These are phyloP conservation scores for Venturia carpophila DNA, from an alignment of 2,329 filamentous ascomycete genomes.

Conservation along the genomic window DNA sequence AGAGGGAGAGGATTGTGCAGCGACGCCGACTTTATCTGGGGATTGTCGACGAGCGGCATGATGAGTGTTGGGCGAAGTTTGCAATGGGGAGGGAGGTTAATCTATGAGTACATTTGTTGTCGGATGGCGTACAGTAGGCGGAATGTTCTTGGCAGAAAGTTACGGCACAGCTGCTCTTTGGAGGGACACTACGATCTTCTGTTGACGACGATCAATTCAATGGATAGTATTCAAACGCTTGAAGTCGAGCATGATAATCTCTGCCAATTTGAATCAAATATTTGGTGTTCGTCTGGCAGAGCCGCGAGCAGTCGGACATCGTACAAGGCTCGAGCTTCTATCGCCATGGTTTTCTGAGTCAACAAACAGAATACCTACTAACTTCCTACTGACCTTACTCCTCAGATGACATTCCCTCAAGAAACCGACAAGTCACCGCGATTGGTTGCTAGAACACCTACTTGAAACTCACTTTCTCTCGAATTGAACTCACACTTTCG, in stretches of 20 bases:
- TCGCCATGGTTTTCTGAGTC: neutral
- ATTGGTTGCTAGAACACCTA: neutral
- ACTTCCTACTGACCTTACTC: neutral
- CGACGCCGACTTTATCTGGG: slow-evolving; percentile 80
- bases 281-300: too few relatives aligned
- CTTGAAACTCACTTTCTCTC: neutral
- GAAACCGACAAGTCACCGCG: neutral
- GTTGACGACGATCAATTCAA: neutral
- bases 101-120: slow-evolving; percentile 1
- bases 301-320: too few relatives aligned
- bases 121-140: slow-evolving; percentile 9
- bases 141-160: neutral
- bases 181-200: neutral
- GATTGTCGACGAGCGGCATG: slow-evolving; percentile 74
- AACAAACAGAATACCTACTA: neutral
- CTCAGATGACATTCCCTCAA: neutral
- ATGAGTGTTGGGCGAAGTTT: neutral
- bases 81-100: neutral
- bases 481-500: neutral
- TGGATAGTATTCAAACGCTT: too few relatives aligned
- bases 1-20: slow-evolving; percentile 79
- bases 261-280: too few relatives aligned
- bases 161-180: neutral
- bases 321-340: neutral
- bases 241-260: too few relatives aligned